Conservation (phyloP, 345 rosid genomes). For the Populus euphratica region DNA sequence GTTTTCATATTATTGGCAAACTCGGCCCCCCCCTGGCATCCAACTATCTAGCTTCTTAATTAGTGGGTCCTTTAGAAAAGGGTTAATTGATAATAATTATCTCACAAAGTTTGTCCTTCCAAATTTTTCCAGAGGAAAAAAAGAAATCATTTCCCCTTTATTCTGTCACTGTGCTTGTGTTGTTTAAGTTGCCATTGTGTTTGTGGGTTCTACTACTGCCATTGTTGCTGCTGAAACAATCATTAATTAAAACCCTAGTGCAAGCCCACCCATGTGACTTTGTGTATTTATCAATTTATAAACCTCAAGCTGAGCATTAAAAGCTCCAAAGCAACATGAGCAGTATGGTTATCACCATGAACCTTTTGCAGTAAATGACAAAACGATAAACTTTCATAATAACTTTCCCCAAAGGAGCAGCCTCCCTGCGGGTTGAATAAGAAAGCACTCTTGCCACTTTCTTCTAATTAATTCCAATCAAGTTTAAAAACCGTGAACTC, state of each 20-base stretch:
- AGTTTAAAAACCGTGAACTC: neutral
- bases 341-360: neutral
- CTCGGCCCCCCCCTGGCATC: neutral
- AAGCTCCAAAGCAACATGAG: slow-evolving; percentile 1
- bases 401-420: neutral
- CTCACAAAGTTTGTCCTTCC: neutral
- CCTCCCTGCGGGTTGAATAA: slow-evolving; percentile 30
- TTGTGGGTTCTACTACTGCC: slow-evolving; percentile 5
- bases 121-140: neutral
- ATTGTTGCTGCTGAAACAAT: slow-evolving; percentile 8
- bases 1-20: neutral
- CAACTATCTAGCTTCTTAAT: neutral
- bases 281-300: slow-evolving; percentile 2
- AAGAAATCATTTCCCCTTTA: neutral
- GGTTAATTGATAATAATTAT: neutral
- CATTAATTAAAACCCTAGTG: slow-evolving; percentile 14
- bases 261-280: slow-evolving; percentile 8
- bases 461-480: slow-evolving; percentile 21
- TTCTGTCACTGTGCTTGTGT: slow-evolving; percentile 8
- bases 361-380: slow-evolving; percentile 22
- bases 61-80: neutral
- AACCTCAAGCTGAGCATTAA: slow-evolving; percentile 6
- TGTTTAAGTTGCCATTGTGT: slow-evolving; percentile 11
- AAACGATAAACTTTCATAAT: slow-evolving; percentile 12
- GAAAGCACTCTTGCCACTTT: slow-evolving; percentile 24